phyloP scores from a whole-genome alignment of 2,329 filamentous ascomycete species.

The Claviceps cyperi region DNA sequence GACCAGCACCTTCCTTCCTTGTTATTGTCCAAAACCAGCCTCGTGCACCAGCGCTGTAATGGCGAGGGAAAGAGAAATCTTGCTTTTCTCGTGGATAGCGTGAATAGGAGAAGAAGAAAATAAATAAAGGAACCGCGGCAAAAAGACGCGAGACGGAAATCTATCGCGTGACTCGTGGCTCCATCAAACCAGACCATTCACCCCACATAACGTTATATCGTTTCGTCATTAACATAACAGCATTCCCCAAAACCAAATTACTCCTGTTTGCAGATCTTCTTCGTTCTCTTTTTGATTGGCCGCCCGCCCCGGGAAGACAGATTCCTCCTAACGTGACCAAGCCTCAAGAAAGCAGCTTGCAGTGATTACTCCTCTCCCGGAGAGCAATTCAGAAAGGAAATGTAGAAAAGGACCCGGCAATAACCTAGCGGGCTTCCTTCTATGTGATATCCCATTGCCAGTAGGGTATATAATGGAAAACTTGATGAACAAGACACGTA shows the following conservation, averaged over 20 bases:
- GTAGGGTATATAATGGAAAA: conserved; percentile 14
- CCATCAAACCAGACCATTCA: background rate
- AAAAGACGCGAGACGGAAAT: background rate
- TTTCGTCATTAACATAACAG: background rate
- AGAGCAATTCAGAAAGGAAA: background rate
- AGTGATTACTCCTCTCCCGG: too few species aligned
- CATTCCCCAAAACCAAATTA: too few species aligned
- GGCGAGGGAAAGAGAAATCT: background rate
- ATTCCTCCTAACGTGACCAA: too few species aligned
- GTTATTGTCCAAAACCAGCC: background rate
- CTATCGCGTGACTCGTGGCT: background rate
- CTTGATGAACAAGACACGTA: conserved; percentile 8
- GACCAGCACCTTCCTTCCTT: too few species aligned
- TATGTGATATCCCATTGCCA: conserved; percentile 18
- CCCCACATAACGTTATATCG: background rate
- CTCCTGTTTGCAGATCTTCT: too few species aligned
- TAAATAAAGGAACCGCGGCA: background rate
- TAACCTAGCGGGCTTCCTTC: conserved; percentile 29
- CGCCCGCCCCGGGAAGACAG: too few species aligned
- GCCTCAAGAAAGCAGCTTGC: too few species aligned
- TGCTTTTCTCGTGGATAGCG: background rate
- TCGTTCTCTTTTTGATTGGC: too few species aligned
- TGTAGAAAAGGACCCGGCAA: conserved; percentile 3
- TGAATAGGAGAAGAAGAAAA: background rate
- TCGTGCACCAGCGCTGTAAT: background rate